Percentiles rank a stretch among this genome's conserved stretches.
phyloP scores from a whole-genome alignment of 2,329 filamentous ascomycete genomes.

The Nigrograna mackinnonii region DNA sequence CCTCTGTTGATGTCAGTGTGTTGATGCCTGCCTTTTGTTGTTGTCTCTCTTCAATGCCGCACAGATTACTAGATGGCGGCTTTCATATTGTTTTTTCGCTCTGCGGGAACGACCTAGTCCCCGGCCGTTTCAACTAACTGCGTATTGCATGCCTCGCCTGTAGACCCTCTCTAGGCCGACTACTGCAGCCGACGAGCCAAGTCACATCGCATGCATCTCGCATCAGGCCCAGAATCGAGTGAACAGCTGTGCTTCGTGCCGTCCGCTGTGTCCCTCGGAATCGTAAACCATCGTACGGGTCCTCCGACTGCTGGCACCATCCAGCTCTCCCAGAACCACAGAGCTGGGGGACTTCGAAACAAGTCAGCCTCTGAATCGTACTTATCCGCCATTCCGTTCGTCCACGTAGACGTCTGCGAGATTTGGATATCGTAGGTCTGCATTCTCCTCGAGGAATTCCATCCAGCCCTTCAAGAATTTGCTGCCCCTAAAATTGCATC shows the following conservation, averaged over 20 bases:
- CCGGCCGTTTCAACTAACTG: too few species aligned
- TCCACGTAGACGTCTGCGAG: slow-evolving; percentile 49
- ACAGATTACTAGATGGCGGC: too few species aligned
- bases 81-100: too few species aligned
- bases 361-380: slow-evolving; percentile 6
- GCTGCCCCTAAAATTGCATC: slow-evolving; percentile 65
- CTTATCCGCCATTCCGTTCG: slow-evolving; percentile 24
- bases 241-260: slow-evolving; percentile 7
- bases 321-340: slow-evolving; percentile 18
- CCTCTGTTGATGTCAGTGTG: too few species aligned
- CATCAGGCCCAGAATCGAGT: too few species aligned
- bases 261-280: slow-evolving; percentile 5
- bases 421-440: slow-evolving; percentile 88
- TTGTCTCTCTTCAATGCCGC: too few species aligned
- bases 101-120: too few species aligned
- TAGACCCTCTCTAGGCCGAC: too few species aligned
- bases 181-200: too few species aligned
- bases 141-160: too few species aligned
- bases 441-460: slow-evolving; percentile 84
- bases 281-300: slow-evolving; percentile 6
- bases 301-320: slow-evolving; percentile 4
- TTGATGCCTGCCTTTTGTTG: too few species aligned
- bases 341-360: slow-evolving; percentile 4
- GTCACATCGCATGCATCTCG: too few species aligned
- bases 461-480: slow-evolving; percentile 90